A percentile compares a stretch with the other conserved stretches of the same genome.
Evolutionary conservation across 2,329 filamentous ascomycete species (phyloP).

Genomic region (Akanthomyces lecanii): DNA sequence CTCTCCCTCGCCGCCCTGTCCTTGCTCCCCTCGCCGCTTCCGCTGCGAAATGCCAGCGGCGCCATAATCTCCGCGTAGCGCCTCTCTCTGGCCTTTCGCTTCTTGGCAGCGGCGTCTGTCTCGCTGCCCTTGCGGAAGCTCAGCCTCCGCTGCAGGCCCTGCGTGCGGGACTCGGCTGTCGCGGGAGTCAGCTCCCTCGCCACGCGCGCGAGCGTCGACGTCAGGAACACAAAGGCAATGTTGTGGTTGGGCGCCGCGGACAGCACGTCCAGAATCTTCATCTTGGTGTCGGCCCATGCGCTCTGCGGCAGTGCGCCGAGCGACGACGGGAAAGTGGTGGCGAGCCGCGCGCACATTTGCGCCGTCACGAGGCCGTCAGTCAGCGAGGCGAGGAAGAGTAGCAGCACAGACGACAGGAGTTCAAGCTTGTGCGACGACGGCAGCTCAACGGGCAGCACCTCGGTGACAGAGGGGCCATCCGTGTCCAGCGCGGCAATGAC

Average conservation of each 20-base stretch:
- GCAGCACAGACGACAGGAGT: constrained; percentile 63
- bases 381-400: constrained; percentile 70
- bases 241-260: constrained; percentile 71
- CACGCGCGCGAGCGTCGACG: constrained; percentile 63
- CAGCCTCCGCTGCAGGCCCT: constrained; percentile 41
- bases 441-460: constrained; percentile 59
- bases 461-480: constrained; percentile 53
- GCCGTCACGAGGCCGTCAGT: constrained; percentile 74
- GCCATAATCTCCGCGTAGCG: constrained; percentile 64
- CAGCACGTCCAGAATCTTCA: constrained; percentile 66
- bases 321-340: constrained; percentile 48
- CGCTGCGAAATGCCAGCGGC: constrained; percentile 54
- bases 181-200: constrained; percentile 44
- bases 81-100: constrained; percentile 55
- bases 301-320: constrained; percentile 24
- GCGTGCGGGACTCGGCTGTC: constrained; percentile 29
- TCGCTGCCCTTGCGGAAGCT: constrained; percentile 33
- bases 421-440: constrained; percentile 68
- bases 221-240: constrained; percentile 84
- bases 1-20: constrained; percentile 60
- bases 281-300: constrained; percentile 41
- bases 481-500: constrained; percentile 69
- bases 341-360: constrained; percentile 65
- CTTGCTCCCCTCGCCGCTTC: constrained; percentile 39
- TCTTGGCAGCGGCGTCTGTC: constrained; percentile 25